These are phyloP conservation scores for Hansenula anomala DNA, from an alignment of 1,139 yeast species.

Conservation along the genomic window DNA sequence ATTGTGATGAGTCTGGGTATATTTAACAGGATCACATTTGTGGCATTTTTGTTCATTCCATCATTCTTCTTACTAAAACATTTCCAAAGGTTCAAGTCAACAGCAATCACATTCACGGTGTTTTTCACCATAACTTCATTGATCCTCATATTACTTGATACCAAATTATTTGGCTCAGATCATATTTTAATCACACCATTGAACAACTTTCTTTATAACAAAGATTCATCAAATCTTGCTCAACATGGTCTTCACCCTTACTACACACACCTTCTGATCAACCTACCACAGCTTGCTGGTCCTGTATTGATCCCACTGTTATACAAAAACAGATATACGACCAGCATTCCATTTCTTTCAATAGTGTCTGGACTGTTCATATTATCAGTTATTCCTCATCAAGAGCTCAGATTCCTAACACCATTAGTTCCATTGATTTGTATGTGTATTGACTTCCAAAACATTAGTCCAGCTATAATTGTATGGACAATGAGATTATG, in stretches of 20 bases:
- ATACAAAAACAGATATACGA: slow-evolving; percentile 20
- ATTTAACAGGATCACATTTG: slow-evolving; percentile 83
- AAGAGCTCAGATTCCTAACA: slow-evolving; percentile 78
- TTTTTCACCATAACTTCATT: slow-evolving; percentile 34
- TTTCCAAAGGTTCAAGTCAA: slow-evolving; percentile 28
- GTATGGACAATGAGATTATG: slow-evolving; percentile 39
- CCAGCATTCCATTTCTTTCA: slow-evolving; percentile 46
- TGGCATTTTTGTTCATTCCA: slow-evolving; percentile 70
- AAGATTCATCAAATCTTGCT: slow-evolving; percentile 52
- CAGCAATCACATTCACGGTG: slow-evolving; percentile 21
- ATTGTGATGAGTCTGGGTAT: slow-evolving; percentile 56
- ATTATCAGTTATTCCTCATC: slow-evolving; percentile 80
- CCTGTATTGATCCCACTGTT: slow-evolving; percentile 56
- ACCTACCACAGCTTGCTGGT: slow-evolving; percentile 77
- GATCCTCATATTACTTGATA: slow-evolving; percentile 50
- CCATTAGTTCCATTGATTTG: slow-evolving; percentile 75
- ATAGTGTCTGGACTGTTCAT: slow-evolving; percentile 55
- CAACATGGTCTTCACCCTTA: slow-evolving; percentile 81
- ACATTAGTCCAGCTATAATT: slow-evolving; percentile 17
- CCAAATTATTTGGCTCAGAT: slow-evolving; percentile 26
- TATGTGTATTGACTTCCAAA: slow-evolving; percentile 49
- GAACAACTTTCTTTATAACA: slow-evolving; percentile 73
- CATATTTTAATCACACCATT: slow-evolving; percentile 60
- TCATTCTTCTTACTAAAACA: slow-evolving; percentile 35
- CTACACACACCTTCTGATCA: slow-evolving; percentile 68